Base-by-base conservation (phyloP, 495 filamentous ascomycete species). In the Hypoxylon fuscum region DNA sequence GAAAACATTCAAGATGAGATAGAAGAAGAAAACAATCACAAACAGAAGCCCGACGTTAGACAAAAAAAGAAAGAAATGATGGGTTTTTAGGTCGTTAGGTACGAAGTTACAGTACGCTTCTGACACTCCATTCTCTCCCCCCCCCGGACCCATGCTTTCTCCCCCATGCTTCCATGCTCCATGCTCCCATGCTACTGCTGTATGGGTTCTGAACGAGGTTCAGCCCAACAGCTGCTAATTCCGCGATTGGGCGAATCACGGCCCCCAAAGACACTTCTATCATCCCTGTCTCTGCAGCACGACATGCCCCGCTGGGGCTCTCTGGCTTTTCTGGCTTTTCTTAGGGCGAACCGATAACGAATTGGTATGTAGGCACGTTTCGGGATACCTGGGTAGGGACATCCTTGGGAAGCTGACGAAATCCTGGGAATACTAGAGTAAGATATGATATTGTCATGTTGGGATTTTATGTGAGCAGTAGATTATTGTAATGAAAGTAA, bases 141-240 rank as follows among this genome's bases (percentile, higher is more conserved):
- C 60, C 49, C 43, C 29, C 27, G 27, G 12, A 52, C 46, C 20
- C n/a, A n/a, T n/a, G n/a, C n/a, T n/a, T n/a, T 41, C 46, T 17
- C 29, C 41, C 27, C 55, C 46, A 50, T 50, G 38, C 15, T 14
- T 21, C 2, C 14, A 9, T 59, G 45, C 43, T 18, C 34, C 34
- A 40, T 31, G 27, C 23, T 18, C 23, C 12, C 17, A 7, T 17
- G 17, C 9, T 9, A 2, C 2, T 46, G n/a, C 27, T 14, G 14
- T 21, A 21, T 52, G 29, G 15, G 35, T 48, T 55, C 22, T n/a
- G 20, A 45, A 59, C 15, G 38, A 52, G 23, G 54, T 68, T 70
- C 64, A 70, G 64, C 64, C 64, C 68, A 70, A 70, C 27, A 55
- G 45, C 49, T 51, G 35, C 64, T 62, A 62, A 64, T 65, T 68